A percentile compares a stretch with the other conserved stretches of the same genome.
These are phyloP conservation scores for Pseudogymnoascus sp. DNA, from an alignment of 2,329 filamentous ascomycete genomes.

Conservation along the genomic window DNA sequence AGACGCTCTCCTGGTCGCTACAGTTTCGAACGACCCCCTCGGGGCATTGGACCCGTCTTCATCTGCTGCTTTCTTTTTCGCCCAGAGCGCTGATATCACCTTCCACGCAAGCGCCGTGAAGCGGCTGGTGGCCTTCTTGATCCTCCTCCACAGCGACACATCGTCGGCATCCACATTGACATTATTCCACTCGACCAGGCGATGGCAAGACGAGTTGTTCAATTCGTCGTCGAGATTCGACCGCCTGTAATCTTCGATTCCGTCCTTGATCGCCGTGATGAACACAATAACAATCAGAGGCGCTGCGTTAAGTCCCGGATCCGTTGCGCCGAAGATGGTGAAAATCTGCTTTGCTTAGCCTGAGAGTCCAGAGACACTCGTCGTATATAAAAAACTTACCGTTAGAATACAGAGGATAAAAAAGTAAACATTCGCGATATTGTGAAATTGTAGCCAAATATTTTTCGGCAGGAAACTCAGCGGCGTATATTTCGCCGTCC, in stretches of 20 bases:
- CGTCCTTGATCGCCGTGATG: constrained; percentile 88
- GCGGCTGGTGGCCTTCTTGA: constrained; percentile 73
- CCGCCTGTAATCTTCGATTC: constrained; percentile 90
- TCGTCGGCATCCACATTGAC: constrained; percentile 87
- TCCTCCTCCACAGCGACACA: constrained; percentile 72
- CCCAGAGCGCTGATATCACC: constrained; percentile 34
- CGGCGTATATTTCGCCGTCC: constrained; percentile 94
- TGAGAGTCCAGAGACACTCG: constrained; percentile 21
- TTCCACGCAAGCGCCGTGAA: constrained; percentile 13
- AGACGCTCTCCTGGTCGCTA: constrained; percentile 42
- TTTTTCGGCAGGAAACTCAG: constrained; percentile 95
- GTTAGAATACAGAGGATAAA: constrained; percentile 89
- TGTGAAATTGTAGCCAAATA: constrained; percentile 95
- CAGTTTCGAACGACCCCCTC: constrained; percentile 51
- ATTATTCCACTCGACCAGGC: constrained; percentile 80
- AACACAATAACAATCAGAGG: constrained; percentile 87
- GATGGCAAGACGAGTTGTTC: constrained; percentile 92
- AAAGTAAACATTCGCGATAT: constrained; percentile 97
- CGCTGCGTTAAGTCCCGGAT: constrained; percentile 81
- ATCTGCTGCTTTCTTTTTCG: constrained; percentile 34
- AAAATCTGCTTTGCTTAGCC: constrained; percentile 59
- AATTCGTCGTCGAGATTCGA: constrained; percentile 86
- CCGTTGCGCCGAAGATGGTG: constrained; percentile 85
- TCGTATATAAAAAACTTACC: constrained; percentile 50
- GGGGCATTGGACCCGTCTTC: constrained; percentile 22